These are phyloP conservation scores for Solanum hybrid DNA, from an alignment of 305 asterid genomes.

Conservation along the genomic window DNA sequence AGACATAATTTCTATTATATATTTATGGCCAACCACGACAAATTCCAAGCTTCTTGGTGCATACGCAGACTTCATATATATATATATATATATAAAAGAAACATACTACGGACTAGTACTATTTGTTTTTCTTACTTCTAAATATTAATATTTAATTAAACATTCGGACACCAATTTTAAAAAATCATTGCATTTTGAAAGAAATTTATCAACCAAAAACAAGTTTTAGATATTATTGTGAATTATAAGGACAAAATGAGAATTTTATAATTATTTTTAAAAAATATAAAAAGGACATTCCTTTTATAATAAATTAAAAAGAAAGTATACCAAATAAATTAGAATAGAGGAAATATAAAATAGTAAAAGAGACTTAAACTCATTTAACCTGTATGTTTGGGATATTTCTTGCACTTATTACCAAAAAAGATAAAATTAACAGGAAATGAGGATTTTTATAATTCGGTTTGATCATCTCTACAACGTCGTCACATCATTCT, in stretches of 20 bases:
- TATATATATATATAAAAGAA: neutral
- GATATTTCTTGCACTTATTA: neutral
- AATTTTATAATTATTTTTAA: neutral
- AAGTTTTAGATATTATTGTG: neutral
- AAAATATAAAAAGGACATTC: neutral
- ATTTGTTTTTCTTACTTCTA: neutral
- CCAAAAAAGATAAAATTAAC: neutral
- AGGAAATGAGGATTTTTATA: neutral
- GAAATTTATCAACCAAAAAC: neutral
- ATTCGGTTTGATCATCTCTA: neutral
- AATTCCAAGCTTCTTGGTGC: slow-evolving; percentile 53
- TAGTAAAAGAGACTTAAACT: neutral
- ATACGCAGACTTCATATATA: slow-evolving; percentile 4
- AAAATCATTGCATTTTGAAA: too few species aligned
- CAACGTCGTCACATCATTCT: neutral
- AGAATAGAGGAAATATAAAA: neutral
- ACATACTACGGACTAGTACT: neutral
- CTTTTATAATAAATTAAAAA: too few species aligned
- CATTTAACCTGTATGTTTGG: too few species aligned
- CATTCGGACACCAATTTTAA: too few species aligned
- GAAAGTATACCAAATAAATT: too few species aligned
- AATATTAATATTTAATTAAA: neutral
- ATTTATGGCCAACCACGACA: slow-evolving; percentile 21
- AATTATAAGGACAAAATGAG: neutral
- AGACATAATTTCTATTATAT: neutral